Percentiles rank a stretch among this genome's conserved stretches.
Evolutionary conservation across 2,329 filamentous ascomycete genomes (phyloP).

Genomic region (Arachnopeziza araneosa): DNA sequence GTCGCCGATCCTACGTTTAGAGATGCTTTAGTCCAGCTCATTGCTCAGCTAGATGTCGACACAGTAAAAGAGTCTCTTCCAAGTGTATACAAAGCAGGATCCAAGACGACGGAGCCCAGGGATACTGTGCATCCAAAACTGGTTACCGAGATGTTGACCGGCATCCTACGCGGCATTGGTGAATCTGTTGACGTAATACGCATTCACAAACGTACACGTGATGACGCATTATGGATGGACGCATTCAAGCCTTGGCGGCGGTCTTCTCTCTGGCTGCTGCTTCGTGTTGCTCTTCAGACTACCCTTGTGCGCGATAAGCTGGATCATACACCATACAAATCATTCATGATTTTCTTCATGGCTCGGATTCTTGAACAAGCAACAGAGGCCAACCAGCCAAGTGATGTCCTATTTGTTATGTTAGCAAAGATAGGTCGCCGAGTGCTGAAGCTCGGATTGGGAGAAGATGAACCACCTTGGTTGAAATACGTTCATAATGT

Average conservation of each 20-base stretch:
- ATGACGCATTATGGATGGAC: constrained; percentile 44
- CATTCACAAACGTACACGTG: constrained; percentile 48
- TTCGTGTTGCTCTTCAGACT: constrained; percentile 45
- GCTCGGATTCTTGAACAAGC: constrained; percentile 30
- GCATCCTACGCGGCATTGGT: constrained; percentile 38
- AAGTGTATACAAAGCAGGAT: background rate
- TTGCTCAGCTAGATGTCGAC: constrained; percentile 17
- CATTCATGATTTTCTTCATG: constrained; percentile 44
- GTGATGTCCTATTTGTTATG: constrained; percentile 36
- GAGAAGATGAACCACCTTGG: background rate
- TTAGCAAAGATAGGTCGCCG: constrained; percentile 40
- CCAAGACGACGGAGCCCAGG: constrained; percentile 32
- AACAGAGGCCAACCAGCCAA: constrained; percentile 8
- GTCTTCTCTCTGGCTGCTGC: constrained; percentile 49
- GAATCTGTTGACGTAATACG: constrained; percentile 16
- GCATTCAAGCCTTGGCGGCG: constrained; percentile 40
- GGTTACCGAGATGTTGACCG: constrained; percentile 46
- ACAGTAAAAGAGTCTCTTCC: constrained; percentile 40
- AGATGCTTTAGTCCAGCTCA: constrained; percentile 14
- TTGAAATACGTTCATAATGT: constrained; percentile 1
- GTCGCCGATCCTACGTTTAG: constrained; percentile 24
- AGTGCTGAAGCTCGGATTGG: constrained; percentile 34
- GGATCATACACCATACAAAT: constrained; percentile 39
- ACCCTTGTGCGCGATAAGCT: background rate
- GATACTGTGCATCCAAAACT: constrained; percentile 45